Conservation (phyloP, 2,329 filamentous ascomycete genomes). For the Paraconiothyrium sp. region DNA sequence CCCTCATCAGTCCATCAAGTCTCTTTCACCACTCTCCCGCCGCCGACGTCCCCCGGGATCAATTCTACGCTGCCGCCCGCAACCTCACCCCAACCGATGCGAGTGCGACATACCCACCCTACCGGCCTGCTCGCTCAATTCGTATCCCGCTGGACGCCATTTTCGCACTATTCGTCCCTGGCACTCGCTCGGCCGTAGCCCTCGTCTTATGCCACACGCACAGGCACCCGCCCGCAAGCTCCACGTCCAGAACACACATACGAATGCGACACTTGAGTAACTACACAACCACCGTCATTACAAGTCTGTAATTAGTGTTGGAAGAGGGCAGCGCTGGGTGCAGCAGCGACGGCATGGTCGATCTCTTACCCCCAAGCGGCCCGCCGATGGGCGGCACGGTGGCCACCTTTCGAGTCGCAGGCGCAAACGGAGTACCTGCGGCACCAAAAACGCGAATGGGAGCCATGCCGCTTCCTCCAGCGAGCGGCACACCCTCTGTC, state of each 20-base stretch:
- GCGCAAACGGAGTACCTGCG: conserved; percentile 36
- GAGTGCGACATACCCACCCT: conserved; percentile 7
- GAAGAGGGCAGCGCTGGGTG: conserved; percentile 32
- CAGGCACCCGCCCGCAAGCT: conserved; percentile 34
- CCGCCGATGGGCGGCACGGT: conserved; percentile 46
- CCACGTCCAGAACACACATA: conserved; percentile 18
- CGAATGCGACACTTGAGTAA: conserved; percentile 5
- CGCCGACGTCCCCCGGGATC: conserved; percentile 22
- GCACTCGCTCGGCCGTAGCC: conserved; percentile 34
- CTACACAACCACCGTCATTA: conserved; percentile 20
- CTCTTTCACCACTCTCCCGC: conserved; percentile 26
- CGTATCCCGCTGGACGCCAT: conserved; percentile 10
- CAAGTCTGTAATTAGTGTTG: conserved; percentile 20
- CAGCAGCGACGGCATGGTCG: conserved; percentile 47
- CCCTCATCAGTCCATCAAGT: conserved; percentile 20
- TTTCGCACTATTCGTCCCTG: conserved; percentile 22
- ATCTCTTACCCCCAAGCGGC: conserved; percentile 45
- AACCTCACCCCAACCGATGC: conserved; percentile 8
- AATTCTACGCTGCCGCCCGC: conserved; percentile 23
- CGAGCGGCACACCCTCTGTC: conserved; percentile 48
- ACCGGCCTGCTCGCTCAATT: neutral
- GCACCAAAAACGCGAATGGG: conserved; percentile 45
- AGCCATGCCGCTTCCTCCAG: conserved; percentile 31
- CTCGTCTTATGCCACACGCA: conserved; percentile 42
- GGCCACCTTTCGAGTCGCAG: conserved; percentile 50